These are phyloP conservation scores for Aphanomyces invadans DNA, from an alignment of 352 stramenopile genomes.

Conservation along the genomic window DNA sequence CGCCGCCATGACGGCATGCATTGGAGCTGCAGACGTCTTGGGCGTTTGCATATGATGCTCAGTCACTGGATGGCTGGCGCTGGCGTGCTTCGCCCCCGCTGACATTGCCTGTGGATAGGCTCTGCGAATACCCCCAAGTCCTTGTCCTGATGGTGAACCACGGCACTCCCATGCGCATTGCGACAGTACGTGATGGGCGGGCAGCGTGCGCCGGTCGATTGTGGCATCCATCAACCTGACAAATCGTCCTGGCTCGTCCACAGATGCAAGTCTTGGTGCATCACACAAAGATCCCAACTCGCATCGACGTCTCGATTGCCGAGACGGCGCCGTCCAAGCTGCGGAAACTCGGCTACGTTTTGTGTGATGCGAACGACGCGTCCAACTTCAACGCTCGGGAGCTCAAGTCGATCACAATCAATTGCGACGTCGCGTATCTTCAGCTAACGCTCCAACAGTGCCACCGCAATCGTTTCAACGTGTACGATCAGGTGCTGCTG, in stretches of 20 bases:
- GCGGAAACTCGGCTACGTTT: slow-evolving; percentile 39
- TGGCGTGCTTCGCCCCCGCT: too few relatives aligned
- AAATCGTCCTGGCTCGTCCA: too few relatives aligned
- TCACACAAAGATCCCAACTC: slow-evolving; percentile 37
- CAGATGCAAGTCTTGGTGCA: slow-evolving; percentile 36
- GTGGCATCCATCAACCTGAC: too few relatives aligned
- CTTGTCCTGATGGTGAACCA: slow-evolving; percentile 42
- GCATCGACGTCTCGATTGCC: slow-evolving; percentile 42
- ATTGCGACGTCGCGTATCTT: slow-evolving; percentile 30
- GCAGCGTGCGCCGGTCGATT: background rate
- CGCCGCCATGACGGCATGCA: too few relatives aligned
- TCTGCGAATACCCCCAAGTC: slow-evolving; percentile 56
- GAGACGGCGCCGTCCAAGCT: slow-evolving; percentile 25
- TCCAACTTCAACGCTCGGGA: slow-evolving; percentile 33
- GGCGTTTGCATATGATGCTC: background rate
- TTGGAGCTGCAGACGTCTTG: too few relatives aligned
- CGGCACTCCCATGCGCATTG: slow-evolving; percentile 23
- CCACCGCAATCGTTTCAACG: slow-evolving; percentile 36
- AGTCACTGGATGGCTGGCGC: too few relatives aligned
- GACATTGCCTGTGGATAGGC: too few relatives aligned
- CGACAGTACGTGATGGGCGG: slow-evolving; percentile 20
- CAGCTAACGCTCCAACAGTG: slow-evolving; percentile 40
- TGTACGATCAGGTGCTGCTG: slow-evolving; percentile 49
- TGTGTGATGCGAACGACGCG: slow-evolving; percentile 28
- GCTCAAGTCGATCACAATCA: slow-evolving; percentile 41